These are phyloP conservation scores for Guadua angustifolia DNA, from an alignment of 176 grass and related monocot species.

Conservation along the genomic window DNA sequence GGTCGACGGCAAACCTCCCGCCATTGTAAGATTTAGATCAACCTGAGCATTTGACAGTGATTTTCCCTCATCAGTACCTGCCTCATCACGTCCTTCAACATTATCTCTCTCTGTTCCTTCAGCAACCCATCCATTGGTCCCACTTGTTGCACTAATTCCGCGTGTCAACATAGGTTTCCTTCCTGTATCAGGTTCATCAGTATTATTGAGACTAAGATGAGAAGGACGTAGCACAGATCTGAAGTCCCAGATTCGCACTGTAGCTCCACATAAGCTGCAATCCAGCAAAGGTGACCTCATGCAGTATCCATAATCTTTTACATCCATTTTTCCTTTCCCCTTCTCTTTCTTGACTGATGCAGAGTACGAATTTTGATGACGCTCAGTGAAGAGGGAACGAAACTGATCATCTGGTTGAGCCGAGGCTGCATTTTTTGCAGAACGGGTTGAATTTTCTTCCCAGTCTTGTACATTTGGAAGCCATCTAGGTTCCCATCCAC, in stretches of 20 bases:
- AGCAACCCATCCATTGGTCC: conserved; percentile 74
- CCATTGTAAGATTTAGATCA: conserved; percentile 93
- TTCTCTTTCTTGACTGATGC: conserved; percentile 78
- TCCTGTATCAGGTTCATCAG: conserved; percentile 52
- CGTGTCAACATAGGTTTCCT: conserved; percentile 66
- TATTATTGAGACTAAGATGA: conserved; percentile 65
- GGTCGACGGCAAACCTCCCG: conserved; percentile 73
- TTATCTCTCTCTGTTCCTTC: conserved; percentile 64
- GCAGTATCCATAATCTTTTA: conserved; percentile 72
- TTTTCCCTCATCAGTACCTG: conserved; percentile 64
- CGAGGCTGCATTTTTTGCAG: conserved; percentile 71
- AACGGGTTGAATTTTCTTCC: conserved; percentile 94
- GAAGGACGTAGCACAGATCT: conserved; percentile 64
- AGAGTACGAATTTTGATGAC: conserved; percentile 58
- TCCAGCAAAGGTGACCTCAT: conserved; percentile 93
- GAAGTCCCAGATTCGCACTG: conserved; percentile 89
- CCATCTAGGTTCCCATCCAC: conserved; percentile 99
- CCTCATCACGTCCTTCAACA: conserved; percentile 76
- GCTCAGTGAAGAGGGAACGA: conserved; percentile 48
- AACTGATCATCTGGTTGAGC: conserved; percentile 49
- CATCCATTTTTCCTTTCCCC: conserved; percentile 67
- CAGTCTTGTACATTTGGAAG: conserved; percentile 96
- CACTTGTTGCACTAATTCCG: conserved; percentile 92
- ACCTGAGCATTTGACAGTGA: conserved; percentile 83
- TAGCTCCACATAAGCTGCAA: conserved; percentile 96